These are phyloP conservation scores for Schwanniomyces occidentalis DNA, from an alignment of 805 yeast genomes.

Conservation along the genomic window DNA sequence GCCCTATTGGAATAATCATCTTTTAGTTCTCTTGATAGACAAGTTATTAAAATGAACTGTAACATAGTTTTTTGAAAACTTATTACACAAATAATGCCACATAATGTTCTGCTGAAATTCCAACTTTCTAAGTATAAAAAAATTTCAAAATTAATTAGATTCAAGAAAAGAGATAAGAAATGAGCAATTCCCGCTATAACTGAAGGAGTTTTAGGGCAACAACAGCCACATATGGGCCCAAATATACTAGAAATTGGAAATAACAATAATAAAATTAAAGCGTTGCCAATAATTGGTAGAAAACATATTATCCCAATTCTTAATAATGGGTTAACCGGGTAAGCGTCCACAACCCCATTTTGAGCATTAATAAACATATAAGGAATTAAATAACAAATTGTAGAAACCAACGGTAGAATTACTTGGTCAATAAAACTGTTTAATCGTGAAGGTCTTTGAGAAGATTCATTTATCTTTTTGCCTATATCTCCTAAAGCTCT, in stretches of 20 bases:
- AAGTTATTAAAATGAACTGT: constrained; percentile 27
- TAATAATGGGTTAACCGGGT: constrained; percentile 50
- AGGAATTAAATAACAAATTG: constrained; percentile 49
- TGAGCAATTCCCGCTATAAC: constrained; percentile 44
- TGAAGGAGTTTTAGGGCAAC: constrained; percentile 33
- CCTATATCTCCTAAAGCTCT: constrained; percentile 1
- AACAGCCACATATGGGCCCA: constrained; percentile 36
- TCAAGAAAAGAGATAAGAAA: constrained; percentile 30
- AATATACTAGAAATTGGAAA: constrained; percentile 37
- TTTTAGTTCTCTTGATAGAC: constrained; percentile 43
- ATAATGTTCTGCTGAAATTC: constrained; percentile 37
- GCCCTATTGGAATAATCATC: constrained; percentile 43
- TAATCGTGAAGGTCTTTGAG: constrained; percentile 12
- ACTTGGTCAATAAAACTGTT: constrained; percentile 18
- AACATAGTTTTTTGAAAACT: constrained; percentile 37
- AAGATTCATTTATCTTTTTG: constrained; percentile 1
- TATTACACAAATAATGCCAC: constrained; percentile 39
- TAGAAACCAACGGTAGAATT: constrained; percentile 15
- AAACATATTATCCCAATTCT: constrained; percentile 57
- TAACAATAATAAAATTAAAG: constrained; percentile 26
- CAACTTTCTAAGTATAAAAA: constrained; percentile 44
- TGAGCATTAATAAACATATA: constrained; percentile 83
- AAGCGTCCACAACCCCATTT: constrained; percentile 60
- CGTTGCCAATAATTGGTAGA: constrained; percentile 49
- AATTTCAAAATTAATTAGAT: constrained; percentile 34